Evolutionary conservation across 2,329 filamentous ascomycete species (phyloP), one percentile per base, ranked within the genome.

Genomic region (Arthrobotrys megalospora): DNA sequence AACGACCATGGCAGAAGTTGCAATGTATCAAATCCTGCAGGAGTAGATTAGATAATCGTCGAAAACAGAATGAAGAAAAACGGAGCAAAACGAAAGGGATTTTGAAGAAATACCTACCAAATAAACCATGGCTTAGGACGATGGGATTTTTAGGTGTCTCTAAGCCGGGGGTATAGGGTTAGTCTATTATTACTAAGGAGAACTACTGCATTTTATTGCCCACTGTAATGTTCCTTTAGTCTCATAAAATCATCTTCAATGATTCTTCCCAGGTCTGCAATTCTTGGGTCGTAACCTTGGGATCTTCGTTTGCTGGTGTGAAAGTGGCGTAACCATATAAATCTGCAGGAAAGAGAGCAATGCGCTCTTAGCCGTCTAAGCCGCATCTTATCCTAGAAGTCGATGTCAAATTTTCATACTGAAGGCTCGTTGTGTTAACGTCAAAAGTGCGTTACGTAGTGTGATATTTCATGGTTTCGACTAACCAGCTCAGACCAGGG

Each of bases 51-150:
- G 84, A 80, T 85, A 85, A 85, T 16, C 82, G 83, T 0, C 87
- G 85, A 11, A 85, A 55, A 12, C n/a, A n/a, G 41, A 43, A 36
- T 36, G 3, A 64, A 21, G 19, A n/a, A 8, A 14, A 24, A 1
- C 4, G 12, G 7, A n/a, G 14, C 2, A 24, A 10, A 36, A n/a
- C 6, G 14, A 58, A 1, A 32, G 16, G 19, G 34, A 36, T 48
- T 4, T 32, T 14, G 12, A 50, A 19, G 8, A 36, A 48, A 87
- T 43, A 88, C 86, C 82, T 91, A 91, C 90, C 90, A 64, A 91
- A 85, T 60, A 91, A 85, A 70, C 90, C 90, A 81, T 91, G 90
- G 65, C 90, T 89, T 38, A 91, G 87, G 67, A 91, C 89, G 68
- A 91, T 88, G 52, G 90, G 89, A 80, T 90, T 82, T 80, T 88